Evolutionary conservation across 1,284 basidiomycete genomes (phyloP).

Genomic region (Ustilago esculenta): DNA sequence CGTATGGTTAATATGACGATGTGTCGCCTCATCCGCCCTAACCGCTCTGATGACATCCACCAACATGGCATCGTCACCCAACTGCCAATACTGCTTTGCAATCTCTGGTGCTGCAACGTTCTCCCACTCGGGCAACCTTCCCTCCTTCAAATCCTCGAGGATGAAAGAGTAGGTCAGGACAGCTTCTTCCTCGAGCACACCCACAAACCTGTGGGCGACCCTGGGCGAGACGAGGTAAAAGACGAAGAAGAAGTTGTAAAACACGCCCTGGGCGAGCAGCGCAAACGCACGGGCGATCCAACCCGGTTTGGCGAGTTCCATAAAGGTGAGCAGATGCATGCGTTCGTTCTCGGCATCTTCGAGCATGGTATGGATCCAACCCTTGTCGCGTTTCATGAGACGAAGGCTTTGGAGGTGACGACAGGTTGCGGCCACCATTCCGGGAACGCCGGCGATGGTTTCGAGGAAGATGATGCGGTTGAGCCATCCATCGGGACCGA

Average conservation of each 20-base stretch:
- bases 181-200: slow-evolving; percentile 93
- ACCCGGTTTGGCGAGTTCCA: slow-evolving; percentile 43
- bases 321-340: slow-evolving; percentile 54
- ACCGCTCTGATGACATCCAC: slow-evolving; percentile 90
- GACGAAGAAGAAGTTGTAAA: slow-evolving; percentile 70
- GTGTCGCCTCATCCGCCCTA: slow-evolving; percentile 80
- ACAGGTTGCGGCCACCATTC: slow-evolving; percentile 89
- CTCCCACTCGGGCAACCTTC: slow-evolving; percentile 85
- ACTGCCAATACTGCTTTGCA: slow-evolving; percentile 88
- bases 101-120: slow-evolving; percentile 80
- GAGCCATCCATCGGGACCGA: slow-evolving; percentile 57
- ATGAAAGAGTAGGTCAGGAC: slow-evolving; percentile 76
- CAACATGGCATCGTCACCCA: slow-evolving; percentile 76
- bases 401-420: slow-evolving; percentile 72
- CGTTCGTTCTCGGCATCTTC: slow-evolving; percentile 62
- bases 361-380: slow-evolving; percentile 58
- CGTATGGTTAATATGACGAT: slow-evolving; percentile 58
- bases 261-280: slow-evolving; percentile 74
- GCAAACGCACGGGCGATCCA: slow-evolving; percentile 32
- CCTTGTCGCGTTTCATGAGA: slow-evolving; percentile 53
- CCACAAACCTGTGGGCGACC: slow-evolving; percentile 92
- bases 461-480: slow-evolving; percentile 57
- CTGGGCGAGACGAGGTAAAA: slow-evolving; percentile 81
- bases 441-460: slow-evolving; percentile 82
- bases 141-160: slow-evolving; percentile 84